Evolutionary conservation across 371 early-diverging fungal species (phyloP).

Genomic region (Apophysomyces variabilis): DNA sequence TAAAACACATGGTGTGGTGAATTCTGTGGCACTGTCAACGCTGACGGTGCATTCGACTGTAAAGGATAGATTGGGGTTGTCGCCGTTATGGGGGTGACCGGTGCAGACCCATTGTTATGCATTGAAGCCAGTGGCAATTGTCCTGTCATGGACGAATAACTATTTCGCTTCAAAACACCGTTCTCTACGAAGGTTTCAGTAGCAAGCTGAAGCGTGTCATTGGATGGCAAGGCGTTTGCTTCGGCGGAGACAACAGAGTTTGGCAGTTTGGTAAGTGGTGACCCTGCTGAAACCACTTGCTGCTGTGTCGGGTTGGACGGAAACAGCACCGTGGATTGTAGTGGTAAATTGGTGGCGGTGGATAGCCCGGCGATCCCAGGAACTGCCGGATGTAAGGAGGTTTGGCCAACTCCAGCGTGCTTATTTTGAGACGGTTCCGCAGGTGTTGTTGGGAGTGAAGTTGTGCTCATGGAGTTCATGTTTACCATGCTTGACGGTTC

Average conservation of each 20-base stretch:
- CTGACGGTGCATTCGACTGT: neutral
- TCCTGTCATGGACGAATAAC: slow-evolving; percentile 2
- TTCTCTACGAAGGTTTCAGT: neutral
- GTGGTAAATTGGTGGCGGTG: neutral
- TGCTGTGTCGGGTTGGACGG: neutral
- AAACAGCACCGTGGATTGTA: neutral
- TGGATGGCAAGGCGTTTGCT: neutral
- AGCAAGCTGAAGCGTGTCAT: neutral
- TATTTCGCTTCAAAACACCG: neutral
- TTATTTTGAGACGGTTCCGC: neutral
- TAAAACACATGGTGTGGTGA: neutral
- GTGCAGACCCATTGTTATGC: slow-evolving; percentile 3
- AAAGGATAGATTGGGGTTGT: neutral
- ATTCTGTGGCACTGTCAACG: too few relatives aligned
- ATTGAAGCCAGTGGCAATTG: neutral
- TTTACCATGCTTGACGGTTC: neutral
- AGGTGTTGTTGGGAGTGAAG: slow-evolving; percentile 1
- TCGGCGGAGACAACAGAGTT: neutral
- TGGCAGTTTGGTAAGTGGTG: too few relatives aligned
- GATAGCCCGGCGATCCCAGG: neutral
- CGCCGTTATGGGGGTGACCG: neutral
- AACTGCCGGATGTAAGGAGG: neutral
- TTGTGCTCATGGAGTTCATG: neutral
- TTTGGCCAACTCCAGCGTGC: neutral
- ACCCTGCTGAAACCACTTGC: too few relatives aligned